These are phyloP conservation scores for Pulveroboletus sp. DNA, from an alignment of 768 basidiomycete genomes.

Conservation along the genomic window DNA sequence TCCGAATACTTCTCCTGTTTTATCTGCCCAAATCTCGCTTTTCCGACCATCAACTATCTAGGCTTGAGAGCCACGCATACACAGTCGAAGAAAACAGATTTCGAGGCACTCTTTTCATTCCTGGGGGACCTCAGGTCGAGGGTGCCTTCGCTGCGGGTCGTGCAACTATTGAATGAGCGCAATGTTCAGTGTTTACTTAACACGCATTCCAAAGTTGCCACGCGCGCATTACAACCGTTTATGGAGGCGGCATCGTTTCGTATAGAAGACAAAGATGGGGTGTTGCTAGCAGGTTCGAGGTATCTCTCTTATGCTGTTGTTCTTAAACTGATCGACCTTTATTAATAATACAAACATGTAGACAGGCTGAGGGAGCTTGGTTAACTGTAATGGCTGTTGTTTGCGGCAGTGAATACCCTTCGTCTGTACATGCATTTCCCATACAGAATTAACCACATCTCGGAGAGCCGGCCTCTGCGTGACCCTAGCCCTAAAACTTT, in stretches of 20 bases:
- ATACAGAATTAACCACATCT: no score
- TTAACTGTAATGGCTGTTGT: conserved; percentile 1
- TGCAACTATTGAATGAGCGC: conserved; percentile 17
- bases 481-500: no score
- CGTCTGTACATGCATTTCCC: no score
- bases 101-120: conserved; percentile 9
- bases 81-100: conserved; percentile 4
- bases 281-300: conserved; percentile 20
- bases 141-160: conserved; percentile 17
- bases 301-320: neutral
- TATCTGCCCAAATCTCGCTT: neutral
- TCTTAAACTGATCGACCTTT: neutral
- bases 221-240: conserved; percentile 10
- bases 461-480: no score
- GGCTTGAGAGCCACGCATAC: conserved; percentile 5
- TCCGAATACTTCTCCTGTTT: conserved; percentile 2
- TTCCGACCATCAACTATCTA: conserved; percentile 17
- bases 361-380: conserved; percentile 13
- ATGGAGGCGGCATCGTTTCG: conserved; percentile 8
- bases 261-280: conserved; percentile 22
- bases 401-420: neutral
- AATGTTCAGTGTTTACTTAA: conserved; percentile 19
- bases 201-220: conserved; percentile 9
- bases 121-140: conserved; percentile 9
- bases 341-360: conserved; percentile 1